Evolutionary conservation across 2,329 filamentous ascomycete species (phyloP), one percentile per base, ranked within the genome.

Genomic region (Botrytis pseudocinerea): DNA sequence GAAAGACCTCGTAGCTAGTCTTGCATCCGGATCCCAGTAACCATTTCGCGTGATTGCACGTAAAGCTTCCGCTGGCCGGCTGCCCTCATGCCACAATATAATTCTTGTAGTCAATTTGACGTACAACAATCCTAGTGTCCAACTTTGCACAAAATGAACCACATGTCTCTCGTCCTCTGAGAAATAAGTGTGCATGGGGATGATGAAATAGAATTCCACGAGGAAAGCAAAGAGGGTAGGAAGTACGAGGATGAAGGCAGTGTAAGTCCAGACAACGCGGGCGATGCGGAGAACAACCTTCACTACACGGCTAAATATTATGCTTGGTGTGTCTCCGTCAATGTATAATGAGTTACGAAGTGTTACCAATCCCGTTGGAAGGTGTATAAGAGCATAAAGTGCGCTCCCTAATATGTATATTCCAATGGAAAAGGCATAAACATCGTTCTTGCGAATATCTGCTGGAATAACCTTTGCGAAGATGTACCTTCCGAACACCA

Each of bases 401-500:
- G 89, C 79, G 6, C 88, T 89, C 18, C 93, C 93, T 7, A 97
- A 85, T 40, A 94, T 85, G 80, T 97, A 97, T 59, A 97, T 87
- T 22, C 96, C 96, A 44, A 96, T 90, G 70, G 94, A 97, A 81
- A 98, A 97, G 20, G 96, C 95, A 79, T 99, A 98, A 40, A 99
- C 92, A 81, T 99, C 96, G 82, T 98, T 99, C 80, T 95, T 92
- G 59, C 89, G 89, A 65, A 93, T 88, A 75, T 92, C 87, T 0
- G 86, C 83, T 7, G 94, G 93, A 60, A 97, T 89, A 48, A 95
- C 83, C 42, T 87, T 84, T 64, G 90, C 89, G 80, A 98, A 93
- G 75, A 98, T 86, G 73, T 86, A 87, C 42, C 96, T 92, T 2
- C 96, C 96, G 79, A 97, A 90, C 10, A 97, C 86, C 6, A 99